Conservation (phyloP, 176 grass and related monocot species). For the Zoysia pacifica region DNA sequence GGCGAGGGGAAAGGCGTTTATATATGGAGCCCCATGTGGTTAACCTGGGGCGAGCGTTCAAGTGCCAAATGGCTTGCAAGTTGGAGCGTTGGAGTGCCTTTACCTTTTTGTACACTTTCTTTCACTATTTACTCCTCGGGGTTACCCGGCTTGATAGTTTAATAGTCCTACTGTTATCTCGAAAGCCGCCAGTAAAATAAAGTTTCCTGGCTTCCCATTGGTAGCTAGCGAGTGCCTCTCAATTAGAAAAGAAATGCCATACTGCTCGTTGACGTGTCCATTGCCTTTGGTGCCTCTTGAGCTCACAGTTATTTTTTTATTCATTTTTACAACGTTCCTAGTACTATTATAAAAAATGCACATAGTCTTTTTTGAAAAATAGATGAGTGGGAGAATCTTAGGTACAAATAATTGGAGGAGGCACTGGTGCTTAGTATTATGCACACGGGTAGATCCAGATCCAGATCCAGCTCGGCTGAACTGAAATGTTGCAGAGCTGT, state of each 20-base stretch:
- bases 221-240: neutral
- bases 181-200: neutral
- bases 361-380: too few relatives aligned
- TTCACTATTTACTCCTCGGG: conserved; percentile 34
- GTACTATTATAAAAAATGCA: neutral
- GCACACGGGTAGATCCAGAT: conserved; percentile 31
- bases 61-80: conserved; percentile 35
- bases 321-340: neutral
- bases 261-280: neutral
- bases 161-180: conserved; percentile 41
- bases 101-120: neutral
- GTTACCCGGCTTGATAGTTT: conserved; percentile 7
- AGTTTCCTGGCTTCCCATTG: neutral
- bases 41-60: neutral
- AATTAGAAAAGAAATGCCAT: neutral
- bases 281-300: neutral
- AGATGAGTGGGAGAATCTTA: too few relatives aligned
- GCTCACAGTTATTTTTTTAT: neutral
- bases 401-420: neutral
- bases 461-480: neutral
- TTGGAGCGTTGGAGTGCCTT: neutral
- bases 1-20: conserved; percentile 29
- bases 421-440: neutral
- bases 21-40: conserved; percentile 46
- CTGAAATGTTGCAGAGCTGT: conserved; percentile 36